Conservation (phyloP, 1,284 basidiomycete species). For the Pseudozyma hubeiensis region DNA sequence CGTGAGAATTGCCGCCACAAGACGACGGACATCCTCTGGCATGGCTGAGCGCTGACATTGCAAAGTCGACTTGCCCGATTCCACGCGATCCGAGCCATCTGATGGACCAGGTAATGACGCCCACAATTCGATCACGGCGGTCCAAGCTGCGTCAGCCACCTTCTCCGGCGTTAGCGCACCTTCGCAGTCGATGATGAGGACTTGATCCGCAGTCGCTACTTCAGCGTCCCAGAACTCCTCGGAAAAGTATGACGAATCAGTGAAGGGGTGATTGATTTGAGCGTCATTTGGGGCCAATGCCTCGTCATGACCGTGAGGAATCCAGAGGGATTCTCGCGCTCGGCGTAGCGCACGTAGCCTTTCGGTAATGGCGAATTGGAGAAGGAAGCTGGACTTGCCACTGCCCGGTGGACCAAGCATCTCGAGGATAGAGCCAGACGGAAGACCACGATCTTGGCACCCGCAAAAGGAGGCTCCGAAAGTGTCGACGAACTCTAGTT, state of each 20-base stretch:
- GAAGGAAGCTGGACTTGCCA: constrained; percentile 32
- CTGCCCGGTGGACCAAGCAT: constrained; percentile 41
- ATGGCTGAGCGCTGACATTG: constrained; percentile 17
- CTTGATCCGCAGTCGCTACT: constrained; percentile 30
- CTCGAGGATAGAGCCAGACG: constrained; percentile 39
- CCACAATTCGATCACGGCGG: constrained; percentile 20
- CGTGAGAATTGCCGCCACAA: constrained; percentile 31
- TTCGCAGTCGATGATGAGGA: constrained; percentile 45
- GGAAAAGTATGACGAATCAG: constrained; percentile 22
- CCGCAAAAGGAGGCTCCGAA: constrained; percentile 2
- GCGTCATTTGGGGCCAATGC: not conserved
- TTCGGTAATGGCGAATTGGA: constrained; percentile 39
- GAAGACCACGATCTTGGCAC: constrained; percentile 24
- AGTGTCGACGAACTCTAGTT: not conserved
- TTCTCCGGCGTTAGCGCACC: constrained; percentile 36
- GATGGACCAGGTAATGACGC: not conserved
- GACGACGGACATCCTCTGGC: constrained; percentile 39
- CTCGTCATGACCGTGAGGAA: not conserved
- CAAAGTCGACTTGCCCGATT: not conserved
- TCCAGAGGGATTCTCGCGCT: constrained; percentile 14
- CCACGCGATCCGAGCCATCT: not conserved
- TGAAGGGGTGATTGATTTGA: not conserved
- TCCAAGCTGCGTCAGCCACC: constrained; percentile 37
- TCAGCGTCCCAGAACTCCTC: constrained; percentile 53
- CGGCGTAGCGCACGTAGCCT: constrained; percentile 28